Evolutionary conservation across 169 alveolate species (phyloP).

Genomic region (Babesia bovis): DNA sequence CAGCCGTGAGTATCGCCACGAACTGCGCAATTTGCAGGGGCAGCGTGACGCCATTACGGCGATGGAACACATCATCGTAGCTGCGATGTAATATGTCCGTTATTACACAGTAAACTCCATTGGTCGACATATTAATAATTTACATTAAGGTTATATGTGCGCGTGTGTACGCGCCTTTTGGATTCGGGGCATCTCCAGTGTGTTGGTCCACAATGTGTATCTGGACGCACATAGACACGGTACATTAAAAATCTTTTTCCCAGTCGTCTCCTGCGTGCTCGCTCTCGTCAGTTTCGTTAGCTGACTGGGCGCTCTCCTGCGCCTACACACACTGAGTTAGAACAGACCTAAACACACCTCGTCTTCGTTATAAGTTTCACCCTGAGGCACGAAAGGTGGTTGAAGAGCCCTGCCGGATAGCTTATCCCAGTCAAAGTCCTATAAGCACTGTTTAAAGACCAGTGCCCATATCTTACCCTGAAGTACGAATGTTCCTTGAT

Average conservation of each 20-base stretch:
- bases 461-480: constrained; percentile 28
- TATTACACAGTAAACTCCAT: constrained; percentile 24
- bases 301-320: constrained; percentile 40
- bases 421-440: constrained; percentile 87
- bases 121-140: constrained; percentile 4
- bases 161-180: neutral
- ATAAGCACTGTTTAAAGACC: neutral
- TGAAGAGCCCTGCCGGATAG: constrained; percentile 82
- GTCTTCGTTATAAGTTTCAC: constrained; percentile 79
- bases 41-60: constrained; percentile 71
- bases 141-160: constrained; percentile 5
- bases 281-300: constrained; percentile 27
- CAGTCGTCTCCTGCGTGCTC: constrained; percentile 42
- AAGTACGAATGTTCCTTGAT: constrained; percentile 81
- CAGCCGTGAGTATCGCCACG: constrained; percentile 48
- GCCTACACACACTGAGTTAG: constrained; percentile 17
- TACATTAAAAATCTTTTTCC: constrained; percentile 69
- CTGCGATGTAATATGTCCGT: constrained; percentile 53
- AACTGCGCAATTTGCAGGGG: constrained; percentile 75
- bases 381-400: constrained; percentile 84
- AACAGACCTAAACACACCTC: neutral
- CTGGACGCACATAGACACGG: constrained; percentile 18
- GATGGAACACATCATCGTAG: constrained; percentile 33
- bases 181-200: constrained; percentile 3
- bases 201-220: neutral